Evolutionary conservation across 2,329 filamentous ascomycete species (phyloP), one percentile per base, ranked within the genome.

Genomic region (Nigrospora sphaerica): DNA sequence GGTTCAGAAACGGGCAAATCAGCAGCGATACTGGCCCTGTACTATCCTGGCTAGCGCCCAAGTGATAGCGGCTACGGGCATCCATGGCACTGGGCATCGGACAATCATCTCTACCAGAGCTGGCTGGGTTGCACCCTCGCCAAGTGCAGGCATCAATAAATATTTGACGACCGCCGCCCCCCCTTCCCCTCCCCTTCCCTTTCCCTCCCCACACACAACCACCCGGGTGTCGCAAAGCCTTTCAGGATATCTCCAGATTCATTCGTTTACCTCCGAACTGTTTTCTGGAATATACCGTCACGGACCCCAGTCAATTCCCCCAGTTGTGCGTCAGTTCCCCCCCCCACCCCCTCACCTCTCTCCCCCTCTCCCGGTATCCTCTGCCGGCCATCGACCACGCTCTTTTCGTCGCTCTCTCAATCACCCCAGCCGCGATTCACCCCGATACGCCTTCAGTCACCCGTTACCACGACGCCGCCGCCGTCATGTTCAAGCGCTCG

Each of bases 401-500:
- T 77, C 72, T 64, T 73, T 75, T 75, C 69, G 72, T 76, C 73
- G 63, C 68, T 77, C 74, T 73, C 71, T 69, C 48, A 46, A 40
- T 58, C 51, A 58, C 54, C 54, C 53, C 58, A 55, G n/a, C 52
- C 57, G 59, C 60, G 53, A 60, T 56, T 60, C 61, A 37, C 35
- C 35, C 14, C 23, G 23, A n/a, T 12, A 4, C 35, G 35, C 61
- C 57, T 55, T 52, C 53, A 45, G 54, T 49, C 44, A 46, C 62
- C 53, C 59, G 39, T 48, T 52, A 19, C 34, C 17, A 32, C 23
- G 12, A 37, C 32, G 19, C 52, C 32, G 55, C 55, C 39, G 56
- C 66, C 65, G 63, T 65, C 69, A 95, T 95, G 88, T 95, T 95
- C 78, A 95, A 90, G 74, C 88, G 88, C 67, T 91, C 90, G 63